Base-by-base conservation (phyloP, 2,329 filamentous ascomycete species). In the Sclerotinia minor region DNA sequence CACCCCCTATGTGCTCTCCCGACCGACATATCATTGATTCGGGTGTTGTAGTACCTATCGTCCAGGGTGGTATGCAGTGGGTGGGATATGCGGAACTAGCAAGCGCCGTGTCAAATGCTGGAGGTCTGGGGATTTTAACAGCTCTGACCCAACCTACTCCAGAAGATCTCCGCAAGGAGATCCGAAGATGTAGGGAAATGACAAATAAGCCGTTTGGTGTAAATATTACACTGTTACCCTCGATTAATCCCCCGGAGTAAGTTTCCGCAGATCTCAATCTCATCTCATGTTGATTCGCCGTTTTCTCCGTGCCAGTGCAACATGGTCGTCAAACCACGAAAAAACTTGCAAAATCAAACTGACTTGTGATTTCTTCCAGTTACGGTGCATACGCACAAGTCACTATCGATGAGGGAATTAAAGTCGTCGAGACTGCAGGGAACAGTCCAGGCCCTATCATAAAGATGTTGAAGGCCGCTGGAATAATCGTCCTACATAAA, bases 401-500 rank as follows among this genome's bases (percentile, higher is more conserved):
- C 65, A 89, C 96, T 77, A 94, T 99, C 77, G 94, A 97, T 77
- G 94, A 97, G 82, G 94, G 93, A 68, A 84, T 98, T 80, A 87
- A 86, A 72, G 89, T 98, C 70, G 94, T 98, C 73, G 95, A 98
- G 82, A 97, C 93, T 3, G 93, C 93, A 1, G 93, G 93, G 65
- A 96, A 96, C 83, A 89, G 84, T 75, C 95, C 95, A 0, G 95
- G 93, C 0, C 93, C 94, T 4, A 89, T 99, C 71, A 98, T 99
- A 79, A 84, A 87, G 77, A 87, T 92, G 82, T 85, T 99, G 66
- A 99, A 98, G 82, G 85, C 85, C 70, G 91, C 89, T 7, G 88
- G 87, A 67, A 86, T 87, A 75, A 94, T 86, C 67, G 88, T 99
- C 74, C 83, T 99, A 67, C 95, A 99, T 86, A 99, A 99, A 82